Conservation (phyloP, 176 grass and related monocot genomes). For the Triticum urartu region DNA sequence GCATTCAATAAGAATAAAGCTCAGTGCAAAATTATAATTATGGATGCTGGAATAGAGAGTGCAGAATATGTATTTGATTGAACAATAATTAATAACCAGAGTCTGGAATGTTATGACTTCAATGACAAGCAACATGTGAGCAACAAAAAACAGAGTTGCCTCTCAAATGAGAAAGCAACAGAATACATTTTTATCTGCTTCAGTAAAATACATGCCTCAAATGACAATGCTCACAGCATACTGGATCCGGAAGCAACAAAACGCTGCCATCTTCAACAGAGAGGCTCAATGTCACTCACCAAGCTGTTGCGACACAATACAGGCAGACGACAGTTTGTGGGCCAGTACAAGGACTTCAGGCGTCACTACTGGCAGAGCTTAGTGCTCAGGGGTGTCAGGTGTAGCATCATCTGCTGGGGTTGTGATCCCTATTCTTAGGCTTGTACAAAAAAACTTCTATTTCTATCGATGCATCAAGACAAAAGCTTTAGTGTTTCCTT, state of each 20-base stretch:
- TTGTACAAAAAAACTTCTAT: neutral
- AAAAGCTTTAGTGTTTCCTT: neutral
- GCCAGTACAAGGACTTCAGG: neutral
- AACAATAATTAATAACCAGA: neutral
- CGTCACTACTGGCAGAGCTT: neutral
- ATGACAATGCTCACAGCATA: neutral
- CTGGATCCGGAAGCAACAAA: neutral
- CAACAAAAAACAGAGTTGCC: neutral
- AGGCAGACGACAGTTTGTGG: neutral
- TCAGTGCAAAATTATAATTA: neutral
- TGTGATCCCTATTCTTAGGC: neutral
- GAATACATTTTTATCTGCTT: neutral
- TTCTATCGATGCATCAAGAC: neutral
- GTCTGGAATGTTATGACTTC: neutral
- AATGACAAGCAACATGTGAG: neutral
- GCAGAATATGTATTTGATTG: slow-evolving; percentile 6
- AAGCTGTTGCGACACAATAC: neutral
- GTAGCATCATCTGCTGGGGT: neutral
- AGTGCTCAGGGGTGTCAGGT: too few relatives aligned
- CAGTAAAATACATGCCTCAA: neutral
- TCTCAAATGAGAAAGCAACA: neutral
- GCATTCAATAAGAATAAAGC: slow-evolving; percentile 15
- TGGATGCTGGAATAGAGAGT: neutral
- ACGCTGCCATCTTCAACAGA: neutral
- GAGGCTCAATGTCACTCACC: neutral